Evolutionary conservation across 371 early-diverging fungal genomes (phyloP).

Genomic region (Chytridium lagenaria): DNA sequence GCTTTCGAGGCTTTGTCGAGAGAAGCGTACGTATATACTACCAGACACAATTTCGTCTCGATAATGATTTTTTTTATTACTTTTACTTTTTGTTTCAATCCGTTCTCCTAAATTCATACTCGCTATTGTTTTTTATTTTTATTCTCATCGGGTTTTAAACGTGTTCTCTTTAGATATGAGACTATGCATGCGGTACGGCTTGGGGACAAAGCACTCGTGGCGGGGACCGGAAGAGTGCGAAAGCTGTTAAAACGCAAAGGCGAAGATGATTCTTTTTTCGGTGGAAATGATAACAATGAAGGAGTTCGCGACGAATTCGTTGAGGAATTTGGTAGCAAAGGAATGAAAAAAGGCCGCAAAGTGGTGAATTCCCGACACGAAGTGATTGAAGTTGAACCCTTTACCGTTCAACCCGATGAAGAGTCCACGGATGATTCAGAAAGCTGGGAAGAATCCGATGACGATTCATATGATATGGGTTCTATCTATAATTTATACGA

Average conservation of each 20-base stretch:
- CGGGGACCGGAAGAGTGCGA: background rate
- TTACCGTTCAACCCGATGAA: background rate
- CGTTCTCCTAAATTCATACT: too few species aligned
- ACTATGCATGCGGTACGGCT: conserved; percentile 8
- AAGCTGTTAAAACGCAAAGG: background rate
- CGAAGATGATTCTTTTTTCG: background rate
- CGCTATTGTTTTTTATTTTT: too few species aligned
- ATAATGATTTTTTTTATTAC: too few species aligned
- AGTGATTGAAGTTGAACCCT: background rate
- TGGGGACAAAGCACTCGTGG: background rate
- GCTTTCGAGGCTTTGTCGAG: conserved; percentile 22
- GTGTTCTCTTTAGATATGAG: too few species aligned
- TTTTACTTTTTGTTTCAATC: too few species aligned
- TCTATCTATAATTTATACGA: conserved; percentile 10
- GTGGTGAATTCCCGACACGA: background rate
- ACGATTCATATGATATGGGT: background rate
- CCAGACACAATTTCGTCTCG: too few species aligned
- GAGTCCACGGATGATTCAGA: background rate
- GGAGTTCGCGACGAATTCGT: background rate
- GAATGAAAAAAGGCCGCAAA: background rate
- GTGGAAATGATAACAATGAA: background rate
- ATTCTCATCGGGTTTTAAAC: too few species aligned
- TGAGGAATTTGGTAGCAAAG: background rate
- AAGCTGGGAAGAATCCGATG: background rate
- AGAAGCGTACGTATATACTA: conserved; percentile 26